Percentiles rank a stretch among this genome's conserved stretches.
Evolutionary conservation across 768 basidiomycete genomes (phyloP).

Genomic region (Amanita molliuscula): DNA sequence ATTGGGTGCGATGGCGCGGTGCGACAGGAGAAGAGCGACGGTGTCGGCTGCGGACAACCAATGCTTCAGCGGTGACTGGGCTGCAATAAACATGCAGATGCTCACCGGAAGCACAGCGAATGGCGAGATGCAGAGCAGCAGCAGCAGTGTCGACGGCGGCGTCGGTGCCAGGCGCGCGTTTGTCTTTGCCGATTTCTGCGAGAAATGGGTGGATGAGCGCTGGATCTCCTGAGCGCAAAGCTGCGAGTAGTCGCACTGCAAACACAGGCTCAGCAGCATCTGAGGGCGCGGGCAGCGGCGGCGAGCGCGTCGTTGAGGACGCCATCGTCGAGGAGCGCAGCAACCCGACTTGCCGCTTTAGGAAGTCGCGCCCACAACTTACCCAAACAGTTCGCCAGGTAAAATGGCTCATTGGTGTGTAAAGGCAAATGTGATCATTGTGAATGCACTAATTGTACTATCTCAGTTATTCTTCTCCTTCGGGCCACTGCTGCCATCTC

Average conservation of each 20-base stretch:
- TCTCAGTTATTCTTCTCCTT: too few relatives aligned
- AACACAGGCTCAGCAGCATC: background rate
- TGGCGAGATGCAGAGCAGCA: slow-evolving; percentile 70
- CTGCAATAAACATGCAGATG: slow-evolving; percentile 3
- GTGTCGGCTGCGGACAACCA: slow-evolving; percentile 42
- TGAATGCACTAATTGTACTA: too few relatives aligned
- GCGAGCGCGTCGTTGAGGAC: background rate
- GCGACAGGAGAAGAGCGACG: slow-evolving; percentile 53
- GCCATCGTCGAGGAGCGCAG: background rate
- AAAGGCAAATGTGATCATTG: too few relatives aligned
- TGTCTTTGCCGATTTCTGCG: slow-evolving; percentile 63
- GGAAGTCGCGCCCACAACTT: background rate
- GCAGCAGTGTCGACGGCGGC: slow-evolving; percentile 53
- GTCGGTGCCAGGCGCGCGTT: slow-evolving; percentile 33
- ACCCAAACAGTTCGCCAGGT: too few relatives aligned
- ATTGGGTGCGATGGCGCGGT: slow-evolving; percentile 74
- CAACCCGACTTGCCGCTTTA: background rate
- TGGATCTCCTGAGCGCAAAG: slow-evolving; percentile 42
- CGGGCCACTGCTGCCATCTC: too few relatives aligned
- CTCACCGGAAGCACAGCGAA: slow-evolving; percentile 71
- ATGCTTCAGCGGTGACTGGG: background rate
- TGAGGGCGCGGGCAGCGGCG: background rate
- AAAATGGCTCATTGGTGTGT: too few relatives aligned
- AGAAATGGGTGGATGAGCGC: slow-evolving; percentile 75
- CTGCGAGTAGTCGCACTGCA: background rate